Evolutionary conservation across 192 early-diverging fungal genomes (phyloP).

Genomic region (Borealophlyctis nickersoniae): DNA sequence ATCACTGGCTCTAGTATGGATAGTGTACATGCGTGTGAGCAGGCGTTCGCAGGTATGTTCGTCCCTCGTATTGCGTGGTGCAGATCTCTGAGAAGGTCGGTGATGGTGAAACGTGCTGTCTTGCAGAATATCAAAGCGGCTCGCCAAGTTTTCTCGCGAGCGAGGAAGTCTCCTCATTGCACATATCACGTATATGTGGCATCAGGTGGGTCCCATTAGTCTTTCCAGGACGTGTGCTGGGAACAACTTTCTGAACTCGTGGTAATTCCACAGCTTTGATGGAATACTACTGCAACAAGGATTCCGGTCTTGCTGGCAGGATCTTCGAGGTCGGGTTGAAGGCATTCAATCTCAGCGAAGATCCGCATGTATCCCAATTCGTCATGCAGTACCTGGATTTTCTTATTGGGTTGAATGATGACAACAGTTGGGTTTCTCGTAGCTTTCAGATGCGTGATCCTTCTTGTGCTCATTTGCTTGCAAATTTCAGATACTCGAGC

Average conservation of each 20-base stretch:
- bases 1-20: conserved; percentile 71
- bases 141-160: conserved; percentile 72
- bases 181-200: conserved; percentile 88
- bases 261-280: conserved; percentile 73
- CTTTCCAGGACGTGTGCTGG: background rate
- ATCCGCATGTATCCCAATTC: conserved; percentile 54
- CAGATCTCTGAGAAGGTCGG: background rate
- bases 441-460: background rate
- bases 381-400: conserved; percentile 82
- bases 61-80: conserved; percentile 8
- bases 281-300: conserved; percentile 91
- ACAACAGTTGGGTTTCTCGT: conserved; percentile 61
- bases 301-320: conserved; percentile 74
- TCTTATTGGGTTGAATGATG: conserved; percentile 85
- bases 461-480: background rate
- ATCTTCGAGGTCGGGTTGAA: conserved; percentile 91
- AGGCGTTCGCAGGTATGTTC: conserved; percentile 70
- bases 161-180: conserved; percentile 67
- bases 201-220: conserved; percentile 44
- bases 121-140: conserved; percentile 66
- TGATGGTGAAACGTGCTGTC: background rate
- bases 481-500: conserved; percentile 70
- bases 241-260: background rate
- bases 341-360: conserved; percentile 57
- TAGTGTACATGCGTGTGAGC: conserved; percentile 81